These are phyloP conservation scores for Nyssa sinensis DNA, from an alignment of 148 eudicot genomes.

Conservation along the genomic window DNA sequence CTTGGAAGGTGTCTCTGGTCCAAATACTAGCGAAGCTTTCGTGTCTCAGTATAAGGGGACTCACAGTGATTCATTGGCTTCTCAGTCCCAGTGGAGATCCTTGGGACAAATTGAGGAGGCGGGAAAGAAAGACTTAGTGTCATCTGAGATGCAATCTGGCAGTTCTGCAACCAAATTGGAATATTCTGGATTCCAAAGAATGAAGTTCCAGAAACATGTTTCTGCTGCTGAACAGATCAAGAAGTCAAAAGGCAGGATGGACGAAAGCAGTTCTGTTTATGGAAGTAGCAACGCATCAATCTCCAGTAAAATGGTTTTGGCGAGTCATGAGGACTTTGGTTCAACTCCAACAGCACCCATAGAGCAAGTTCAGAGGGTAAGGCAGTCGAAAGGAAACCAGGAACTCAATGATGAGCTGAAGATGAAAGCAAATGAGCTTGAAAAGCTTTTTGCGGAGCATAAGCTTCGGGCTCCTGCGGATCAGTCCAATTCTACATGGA, in stretches of 20 bases:
- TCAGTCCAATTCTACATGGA: conserved; percentile 53
- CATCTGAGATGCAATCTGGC: conserved; percentile 41
- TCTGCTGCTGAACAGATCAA: conserved; percentile 39
- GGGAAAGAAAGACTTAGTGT: conserved; percentile 29
- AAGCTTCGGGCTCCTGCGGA: conserved; percentile 74
- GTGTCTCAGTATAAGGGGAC: conserved; percentile 30
- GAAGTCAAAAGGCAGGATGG: conserved; percentile 38
- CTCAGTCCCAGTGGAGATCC: conserved; percentile 37
- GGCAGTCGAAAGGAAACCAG: conserved; percentile 76
- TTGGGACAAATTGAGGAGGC: conserved; percentile 35
- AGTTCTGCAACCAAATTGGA: conserved; percentile 30
- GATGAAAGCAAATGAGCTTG: conserved; percentile 91
- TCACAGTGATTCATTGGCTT: conserved; percentile 34
- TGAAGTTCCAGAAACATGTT: conserved; percentile 50
- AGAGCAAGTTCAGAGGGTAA: conserved; percentile 63
- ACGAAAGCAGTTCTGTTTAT: conserved; percentile 32
- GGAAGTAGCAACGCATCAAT: conserved; percentile 26
- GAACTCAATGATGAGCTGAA: conserved; percentile 78
- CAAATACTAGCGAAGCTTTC: conserved; percentile 21
- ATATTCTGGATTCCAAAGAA: conserved; percentile 40
- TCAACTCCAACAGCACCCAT: conserved; percentile 38
- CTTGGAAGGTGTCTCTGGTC: conserved; percentile 21
- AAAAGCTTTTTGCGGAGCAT: conserved; percentile 95
- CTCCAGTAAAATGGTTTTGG: conserved; percentile 29
- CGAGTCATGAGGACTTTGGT: conserved; percentile 31